Conservation (phyloP, 139 green algal species). For the Zygnema circumcarinatum region DNA sequence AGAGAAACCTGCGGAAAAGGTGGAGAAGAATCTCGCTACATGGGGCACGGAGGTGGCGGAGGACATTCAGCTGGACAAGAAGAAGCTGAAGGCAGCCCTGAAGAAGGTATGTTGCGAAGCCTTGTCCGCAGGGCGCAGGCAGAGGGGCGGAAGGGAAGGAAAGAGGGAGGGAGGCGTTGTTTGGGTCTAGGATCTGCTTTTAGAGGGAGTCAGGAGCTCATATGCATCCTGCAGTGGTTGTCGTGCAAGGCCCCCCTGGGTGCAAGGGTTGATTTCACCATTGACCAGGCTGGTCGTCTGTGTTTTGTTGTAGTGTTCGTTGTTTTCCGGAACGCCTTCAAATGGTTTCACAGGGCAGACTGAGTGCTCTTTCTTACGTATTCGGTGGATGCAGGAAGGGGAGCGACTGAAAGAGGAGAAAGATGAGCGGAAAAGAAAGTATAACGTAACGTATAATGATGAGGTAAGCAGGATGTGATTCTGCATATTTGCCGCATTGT, state of each 20-base stretch:
- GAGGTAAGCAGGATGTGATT: constrained; percentile 17
- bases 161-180: background rate
- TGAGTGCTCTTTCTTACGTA: too few relatives aligned
- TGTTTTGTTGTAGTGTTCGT: too few relatives aligned
- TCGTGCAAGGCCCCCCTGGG: too few relatives aligned
- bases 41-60: constrained; percentile 73
- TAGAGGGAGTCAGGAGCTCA: constrained; percentile 73
- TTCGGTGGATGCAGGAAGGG: constrained; percentile 41
- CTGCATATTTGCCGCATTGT: too few relatives aligned
- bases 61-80: constrained; percentile 74
- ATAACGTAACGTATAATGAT: constrained; percentile 72
- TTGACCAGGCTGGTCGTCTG: too few relatives aligned
- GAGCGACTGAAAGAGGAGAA: constrained; percentile 28
- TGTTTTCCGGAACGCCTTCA: too few relatives aligned
- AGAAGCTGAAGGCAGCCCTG: constrained; percentile 81
- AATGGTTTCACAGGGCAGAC: too few relatives aligned
- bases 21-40: constrained; percentile 61
- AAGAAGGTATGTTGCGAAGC: constrained; percentile 61
- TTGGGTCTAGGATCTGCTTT: constrained; percentile 9
- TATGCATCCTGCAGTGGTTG: constrained; percentile 75
- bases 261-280: too few relatives aligned
- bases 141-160: too few relatives aligned
- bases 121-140: background rate
- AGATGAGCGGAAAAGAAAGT: constrained; percentile 85
- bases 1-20: constrained; percentile 43